Percentiles rank a stretch among this genome's conserved stretches.
Conservation (phyloP, 768 basidiomycete genomes). For the Tulasnella sp. region DNA sequence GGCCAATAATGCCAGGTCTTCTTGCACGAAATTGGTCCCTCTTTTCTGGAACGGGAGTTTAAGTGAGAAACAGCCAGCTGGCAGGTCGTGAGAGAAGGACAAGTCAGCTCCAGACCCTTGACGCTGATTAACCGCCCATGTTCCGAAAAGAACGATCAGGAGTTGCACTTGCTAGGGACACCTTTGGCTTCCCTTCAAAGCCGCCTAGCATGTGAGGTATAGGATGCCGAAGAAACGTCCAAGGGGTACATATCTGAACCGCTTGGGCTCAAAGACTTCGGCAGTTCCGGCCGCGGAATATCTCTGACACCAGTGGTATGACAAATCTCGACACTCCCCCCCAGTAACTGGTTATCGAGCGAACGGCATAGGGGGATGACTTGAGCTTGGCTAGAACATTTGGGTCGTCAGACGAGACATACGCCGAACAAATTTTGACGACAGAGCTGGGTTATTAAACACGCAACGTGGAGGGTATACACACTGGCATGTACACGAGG, state of each 20-base stretch:
- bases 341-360: not conserved
- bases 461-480: not conserved
- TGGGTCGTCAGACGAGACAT: not conserved
- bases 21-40: not conserved
- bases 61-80: not conserved
- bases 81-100: constrained; percentile 1
- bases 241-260: not conserved
- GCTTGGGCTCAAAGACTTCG: not conserved
- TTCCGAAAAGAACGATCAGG: not conserved
- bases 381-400: not conserved
- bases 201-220: not conserved
- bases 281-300: too few species aligned
- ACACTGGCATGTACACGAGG: not conserved
- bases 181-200: not conserved
- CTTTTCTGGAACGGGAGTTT: not conserved
- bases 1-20: too few species aligned
- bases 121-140: not conserved
- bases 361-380: not conserved
- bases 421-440: not conserved
- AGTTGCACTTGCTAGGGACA: not conserved
- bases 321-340: too few species aligned
- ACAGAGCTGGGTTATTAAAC: not conserved
- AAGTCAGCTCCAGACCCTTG: not conserved
- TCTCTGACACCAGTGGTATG: not conserved
- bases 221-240: not conserved